phyloP scores from a whole-genome alignment of 805 yeast species.

The Yarrowia osloensis region DNA sequence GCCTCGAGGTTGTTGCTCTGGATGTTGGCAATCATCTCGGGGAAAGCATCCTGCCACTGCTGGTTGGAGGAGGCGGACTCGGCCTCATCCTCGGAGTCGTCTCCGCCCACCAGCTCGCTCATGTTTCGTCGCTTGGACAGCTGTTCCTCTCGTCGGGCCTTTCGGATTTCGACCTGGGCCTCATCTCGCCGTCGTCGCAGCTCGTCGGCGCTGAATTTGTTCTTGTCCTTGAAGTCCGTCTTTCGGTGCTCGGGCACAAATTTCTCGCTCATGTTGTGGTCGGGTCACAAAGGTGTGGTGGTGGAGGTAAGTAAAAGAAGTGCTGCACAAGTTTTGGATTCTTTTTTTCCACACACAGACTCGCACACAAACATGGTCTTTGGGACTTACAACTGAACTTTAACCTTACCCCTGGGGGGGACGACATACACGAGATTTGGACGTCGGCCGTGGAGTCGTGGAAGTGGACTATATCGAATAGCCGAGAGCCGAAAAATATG shows the following conservation, averaged over 20 bases:
- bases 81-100: conserved; percentile 46
- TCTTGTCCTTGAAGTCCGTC: conserved; percentile 91
- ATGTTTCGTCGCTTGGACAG: conserved; percentile 91
- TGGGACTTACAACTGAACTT: conserved; percentile 20
- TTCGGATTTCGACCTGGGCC: conserved; percentile 93
- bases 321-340: conserved; percentile 7
- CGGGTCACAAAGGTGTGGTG: conserved; percentile 12
- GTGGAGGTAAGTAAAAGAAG: conserved; percentile 16
- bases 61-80: conserved; percentile 59
- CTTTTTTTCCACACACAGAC: conserved; percentile 24
- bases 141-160: conserved; percentile 94
- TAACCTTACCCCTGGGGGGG: conserved; percentile 29
- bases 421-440: neutral
- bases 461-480: too few species aligned
- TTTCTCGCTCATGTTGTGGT: conserved; percentile 33
- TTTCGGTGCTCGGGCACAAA: conserved; percentile 97
- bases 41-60: conserved; percentile 59
- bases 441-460: neutral
- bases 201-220: conserved; percentile 92
- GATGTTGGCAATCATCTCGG: conserved; percentile 80
- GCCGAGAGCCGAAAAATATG: too few species aligned
- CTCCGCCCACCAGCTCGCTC: conserved; percentile 46
- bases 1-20: conserved; percentile 71
- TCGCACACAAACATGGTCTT: conserved; percentile 17
- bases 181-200: conserved; percentile 97